A percentile compares a stretch with the other conserved stretches of the same genome.
These are phyloP conservation scores for Aschersonia sp. DNA, from an alignment of 2,329 filamentous ascomycete genomes.

Conservation along the genomic window DNA sequence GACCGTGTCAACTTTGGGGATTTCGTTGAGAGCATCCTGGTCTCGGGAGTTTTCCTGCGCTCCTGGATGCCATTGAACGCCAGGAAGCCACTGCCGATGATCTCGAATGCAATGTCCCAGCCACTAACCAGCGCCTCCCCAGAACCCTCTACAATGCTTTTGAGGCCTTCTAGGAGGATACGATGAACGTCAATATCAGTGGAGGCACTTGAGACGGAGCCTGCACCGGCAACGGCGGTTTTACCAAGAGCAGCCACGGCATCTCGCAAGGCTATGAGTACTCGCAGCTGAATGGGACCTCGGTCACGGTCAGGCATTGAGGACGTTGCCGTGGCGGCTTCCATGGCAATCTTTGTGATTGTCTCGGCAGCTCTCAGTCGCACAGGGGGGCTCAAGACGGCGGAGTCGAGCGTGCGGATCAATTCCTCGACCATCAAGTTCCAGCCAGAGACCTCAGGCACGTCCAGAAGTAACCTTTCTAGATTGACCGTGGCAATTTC, in stretches of 20 bases:
- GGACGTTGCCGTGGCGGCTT: slow-evolving; percentile 41
- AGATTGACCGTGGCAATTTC: slow-evolving; percentile 63
- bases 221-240: slow-evolving; percentile 32
- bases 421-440: slow-evolving; percentile 43
- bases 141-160: slow-evolving; percentile 71
- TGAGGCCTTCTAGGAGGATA: slow-evolving; percentile 64
- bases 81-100: slow-evolving; percentile 71
- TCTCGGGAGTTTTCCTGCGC: slow-evolving; percentile 13
- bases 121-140: slow-evolving; percentile 72
- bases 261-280: slow-evolving; percentile 50
- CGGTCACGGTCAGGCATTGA: slow-evolving; percentile 33
- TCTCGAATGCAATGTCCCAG: slow-evolving; percentile 75
- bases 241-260: slow-evolving; percentile 42
- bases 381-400: slow-evolving; percentile 33
- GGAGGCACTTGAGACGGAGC: slow-evolving; percentile 41
- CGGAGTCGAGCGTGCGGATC: slow-evolving; percentile 32
- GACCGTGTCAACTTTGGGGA: slow-evolving; percentile 69
- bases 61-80: slow-evolving; percentile 20
- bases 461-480: slow-evolving; percentile 53
- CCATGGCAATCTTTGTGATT: slow-evolving; percentile 40
- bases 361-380: slow-evolving; percentile 49
- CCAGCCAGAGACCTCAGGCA: slow-evolving; percentile 64
- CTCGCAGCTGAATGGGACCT: slow-evolving; percentile 53
- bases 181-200: slow-evolving; percentile 70
- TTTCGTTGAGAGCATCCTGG: slow-evolving; percentile 29